Evolutionary conservation across 768 basidiomycete genomes (phyloP).

Genomic region (Chiua virens): DNA sequence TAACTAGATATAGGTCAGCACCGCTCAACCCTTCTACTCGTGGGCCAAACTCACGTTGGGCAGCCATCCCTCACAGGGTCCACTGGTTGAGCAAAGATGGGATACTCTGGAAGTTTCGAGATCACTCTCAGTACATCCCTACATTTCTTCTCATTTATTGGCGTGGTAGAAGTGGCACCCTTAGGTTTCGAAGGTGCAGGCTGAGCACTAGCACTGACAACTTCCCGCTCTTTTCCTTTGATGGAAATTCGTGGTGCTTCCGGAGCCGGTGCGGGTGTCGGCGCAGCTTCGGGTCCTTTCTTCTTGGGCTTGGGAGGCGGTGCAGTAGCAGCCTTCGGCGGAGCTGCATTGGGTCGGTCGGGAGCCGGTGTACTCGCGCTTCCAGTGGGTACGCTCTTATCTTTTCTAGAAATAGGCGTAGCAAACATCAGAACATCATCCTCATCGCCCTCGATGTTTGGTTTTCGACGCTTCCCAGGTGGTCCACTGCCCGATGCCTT

Average conservation of each 20-base stretch:
- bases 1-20: conserved; percentile 53
- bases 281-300: conserved; percentile 32
- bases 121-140: conserved; percentile 65
- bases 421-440: conserved; percentile 63
- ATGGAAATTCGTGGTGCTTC: conserved; percentile 41
- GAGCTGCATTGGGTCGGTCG: conserved; percentile 28
- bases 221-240: conserved; percentile 80
- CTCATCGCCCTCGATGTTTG: conserved; percentile 45
- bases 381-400: conserved; percentile 36
- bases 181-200: conserved; percentile 42
- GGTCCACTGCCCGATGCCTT: conserved; percentile 39
- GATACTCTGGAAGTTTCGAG: conserved; percentile 60
- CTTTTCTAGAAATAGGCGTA: conserved; percentile 58
- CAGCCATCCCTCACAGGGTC: conserved; percentile 82
- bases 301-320: conserved; percentile 43
- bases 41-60: conserved; percentile 68
- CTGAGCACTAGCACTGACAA: conserved; percentile 25
- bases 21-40: background rate
- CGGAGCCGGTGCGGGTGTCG: conserved; percentile 16
- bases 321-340: conserved; percentile 25
- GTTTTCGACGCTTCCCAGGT: conserved; percentile 60
- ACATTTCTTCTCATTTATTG: conserved; percentile 83
- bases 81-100: conserved; percentile 79
- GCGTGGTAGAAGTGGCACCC: conserved; percentile 39
- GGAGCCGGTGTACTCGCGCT: conserved; percentile 43